Evolutionary conservation across 768 basidiomycete species (phyloP).

Genomic region (Boletus rex-veris): DNA sequence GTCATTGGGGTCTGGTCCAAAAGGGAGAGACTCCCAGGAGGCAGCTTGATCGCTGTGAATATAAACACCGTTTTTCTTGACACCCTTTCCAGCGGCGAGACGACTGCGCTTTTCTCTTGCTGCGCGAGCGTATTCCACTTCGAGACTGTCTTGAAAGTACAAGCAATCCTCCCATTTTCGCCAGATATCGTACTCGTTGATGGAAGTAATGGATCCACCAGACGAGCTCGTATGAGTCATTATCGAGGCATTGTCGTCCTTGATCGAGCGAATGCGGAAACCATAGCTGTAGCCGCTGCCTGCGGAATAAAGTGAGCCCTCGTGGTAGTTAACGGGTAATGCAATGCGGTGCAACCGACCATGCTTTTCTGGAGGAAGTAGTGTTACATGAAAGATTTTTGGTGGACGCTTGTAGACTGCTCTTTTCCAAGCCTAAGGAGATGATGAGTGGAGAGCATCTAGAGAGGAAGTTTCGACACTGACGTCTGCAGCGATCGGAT

Average conservation of each 20-base stretch:
- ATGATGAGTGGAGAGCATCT: not conserved
- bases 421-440: constrained; percentile 53
- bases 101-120: constrained; percentile 67
- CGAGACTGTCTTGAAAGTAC: constrained; percentile 67
- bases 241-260: constrained; percentile 30
- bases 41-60: constrained; percentile 70
- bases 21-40: constrained; percentile 82
- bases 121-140: constrained; percentile 57
- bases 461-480: constrained; percentile 5
- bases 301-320: constrained; percentile 23
- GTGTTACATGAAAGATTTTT: constrained; percentile 53
- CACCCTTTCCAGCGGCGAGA: constrained; percentile 67
- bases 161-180: constrained; percentile 82
- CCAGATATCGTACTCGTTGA: constrained; percentile 68
- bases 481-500: constrained; percentile 25
- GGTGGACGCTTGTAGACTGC: constrained; percentile 62
- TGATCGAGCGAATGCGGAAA: constrained; percentile 53
- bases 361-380: constrained; percentile 56
- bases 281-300: constrained; percentile 57
- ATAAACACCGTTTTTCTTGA: constrained; percentile 68
- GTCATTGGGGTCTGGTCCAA: constrained; percentile 74
- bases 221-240: constrained; percentile 28
- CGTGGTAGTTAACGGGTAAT: not conserved
- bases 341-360: constrained; percentile 35
- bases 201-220: constrained; percentile 33